phyloP scores from a whole-genome alignment of 106 monocot genomes.

The Dendrobium huoshanense region DNA sequence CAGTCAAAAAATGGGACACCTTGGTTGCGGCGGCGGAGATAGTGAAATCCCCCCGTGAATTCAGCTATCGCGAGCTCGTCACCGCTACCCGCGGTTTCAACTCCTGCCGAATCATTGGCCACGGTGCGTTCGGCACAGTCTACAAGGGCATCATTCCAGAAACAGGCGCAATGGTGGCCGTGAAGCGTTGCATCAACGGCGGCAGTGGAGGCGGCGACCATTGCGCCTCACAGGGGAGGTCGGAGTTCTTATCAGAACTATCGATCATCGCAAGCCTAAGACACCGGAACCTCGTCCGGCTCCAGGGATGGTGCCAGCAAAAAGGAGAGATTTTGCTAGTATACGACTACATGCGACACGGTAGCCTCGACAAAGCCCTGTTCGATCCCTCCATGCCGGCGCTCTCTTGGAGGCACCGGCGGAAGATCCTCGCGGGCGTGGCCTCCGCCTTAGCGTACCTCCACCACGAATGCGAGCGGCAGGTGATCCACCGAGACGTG shows the following conservation, averaged over 20 bases:
- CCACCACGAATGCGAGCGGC: slow-evolving; percentile 92
- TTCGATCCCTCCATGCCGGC: slow-evolving; percentile 32
- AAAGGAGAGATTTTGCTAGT: slow-evolving; percentile 91
- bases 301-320: slow-evolving; percentile 87
- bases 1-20: slow-evolving; percentile 20
- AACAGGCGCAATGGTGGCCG: slow-evolving; percentile 78
- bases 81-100: slow-evolving; percentile 63
- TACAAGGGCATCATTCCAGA: slow-evolving; percentile 89
- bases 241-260: slow-evolving; percentile 85
- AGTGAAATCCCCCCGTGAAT: slow-evolving; percentile 60
- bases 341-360: slow-evolving; percentile 93
- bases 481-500: slow-evolving; percentile 92
- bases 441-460: slow-evolving; percentile 96
- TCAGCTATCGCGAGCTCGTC: slow-evolving; percentile 74
- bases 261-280: slow-evolving; percentile 95
- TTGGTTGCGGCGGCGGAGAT: slow-evolving; percentile 40
- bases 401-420: slow-evolving; percentile 66
- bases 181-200: slow-evolving; percentile 73
- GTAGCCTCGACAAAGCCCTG: slow-evolving; percentile 86
- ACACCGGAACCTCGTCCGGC: slow-evolving; percentile 77
- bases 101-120: slow-evolving; percentile 63
- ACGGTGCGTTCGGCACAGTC: slow-evolving; percentile 91
- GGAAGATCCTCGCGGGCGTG: slow-evolving; percentile 67
- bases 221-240: slow-evolving; percentile 30
- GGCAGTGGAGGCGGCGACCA: slow-evolving; percentile 1